Evolutionary conservation across 257 asterid species (phyloP).

Genomic region (Capsicum chinense): DNA sequence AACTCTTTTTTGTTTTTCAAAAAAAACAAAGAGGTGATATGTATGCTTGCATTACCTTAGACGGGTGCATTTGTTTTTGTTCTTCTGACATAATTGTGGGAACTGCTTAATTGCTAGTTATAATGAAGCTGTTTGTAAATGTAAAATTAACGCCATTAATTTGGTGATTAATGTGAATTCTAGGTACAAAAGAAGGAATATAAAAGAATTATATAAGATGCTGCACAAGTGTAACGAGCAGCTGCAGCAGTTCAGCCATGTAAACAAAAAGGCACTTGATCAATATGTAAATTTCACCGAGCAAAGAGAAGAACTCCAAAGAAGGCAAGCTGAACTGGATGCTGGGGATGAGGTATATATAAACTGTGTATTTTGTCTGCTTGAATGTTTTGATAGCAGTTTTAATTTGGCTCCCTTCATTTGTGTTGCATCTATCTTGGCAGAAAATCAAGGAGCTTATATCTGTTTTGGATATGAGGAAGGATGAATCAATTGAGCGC

Average conservation of each 20-base stretch:
- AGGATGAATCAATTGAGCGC: conserved; percentile 98
- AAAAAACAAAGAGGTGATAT: neutral
- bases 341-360: conserved; percentile 91
- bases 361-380: conserved; percentile 29
- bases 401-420: conserved; percentile 31
- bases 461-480: conserved; percentile 92
- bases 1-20: neutral
- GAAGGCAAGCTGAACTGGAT: conserved; percentile 93
- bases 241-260: conserved; percentile 94
- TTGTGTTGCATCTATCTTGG: conserved; percentile 35
- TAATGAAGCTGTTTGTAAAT: conserved; percentile 26
- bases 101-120: conserved; percentile 10
- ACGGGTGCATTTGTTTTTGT: conserved; percentile 18
- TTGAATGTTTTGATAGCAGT: conserved; percentile 26
- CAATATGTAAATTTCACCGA: conserved; percentile 97
- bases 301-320: conserved; percentile 93
- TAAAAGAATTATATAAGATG: conserved; percentile 81
- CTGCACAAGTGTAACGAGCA: conserved; percentile 96
- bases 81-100: conserved; percentile 11
- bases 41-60: neutral
- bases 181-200: conserved; percentile 75
- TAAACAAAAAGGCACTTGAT: conserved; percentile 96
- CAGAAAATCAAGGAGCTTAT: conserved; percentile 98
- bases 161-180: conserved; percentile 30
- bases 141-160: neutral